A percentile compares a stretch with the other conserved stretches of the same genome.
Evolutionary conservation across 1,139 yeast species (phyloP).

Genomic region (Nematodospora anomalae): DNA sequence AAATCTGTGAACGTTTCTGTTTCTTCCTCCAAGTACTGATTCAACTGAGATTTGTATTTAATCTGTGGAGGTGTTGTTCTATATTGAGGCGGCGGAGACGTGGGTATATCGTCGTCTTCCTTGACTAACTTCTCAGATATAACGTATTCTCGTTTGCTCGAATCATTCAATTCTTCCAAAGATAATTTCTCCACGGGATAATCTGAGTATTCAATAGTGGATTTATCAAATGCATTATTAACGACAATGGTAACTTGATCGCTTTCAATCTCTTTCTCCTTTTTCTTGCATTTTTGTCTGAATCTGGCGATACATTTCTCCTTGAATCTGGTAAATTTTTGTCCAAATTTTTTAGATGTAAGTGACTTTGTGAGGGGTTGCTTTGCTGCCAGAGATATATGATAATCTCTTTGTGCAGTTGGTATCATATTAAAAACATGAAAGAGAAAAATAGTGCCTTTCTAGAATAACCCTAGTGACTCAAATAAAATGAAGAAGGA

Average conservation of each 20-base stretch:
- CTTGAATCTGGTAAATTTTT: background rate
- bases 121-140: slow-evolving; percentile 1
- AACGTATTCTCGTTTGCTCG: background rate
- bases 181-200: slow-evolving; percentile 3
- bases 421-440: background rate
- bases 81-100: slow-evolving; percentile 3
- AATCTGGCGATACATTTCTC: background rate
- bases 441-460: no score
- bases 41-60: slow-evolving; percentile 12
- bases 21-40: slow-evolving; percentile 6
- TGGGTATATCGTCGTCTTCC: background rate
- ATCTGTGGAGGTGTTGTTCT: slow-evolving; percentile 3
- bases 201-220: background rate
- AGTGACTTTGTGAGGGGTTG: background rate
- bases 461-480: no score
- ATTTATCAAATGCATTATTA: background rate
- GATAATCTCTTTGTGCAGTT: background rate
- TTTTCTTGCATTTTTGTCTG: background rate
- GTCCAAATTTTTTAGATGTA: background rate
- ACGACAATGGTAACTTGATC: slow-evolving; percentile 10
- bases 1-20: background rate
- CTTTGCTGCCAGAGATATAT: background rate
- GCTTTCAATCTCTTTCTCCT: slow-evolving; percentile 1
- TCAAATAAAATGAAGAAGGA: no score
- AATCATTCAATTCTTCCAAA: slow-evolving; percentile 6